Percentiles rank a stretch among this genome's conserved stretches.
phyloP scores from a whole-genome alignment of 2,329 filamentous ascomycete species.

The Penicillium psychrosexuale region DNA sequence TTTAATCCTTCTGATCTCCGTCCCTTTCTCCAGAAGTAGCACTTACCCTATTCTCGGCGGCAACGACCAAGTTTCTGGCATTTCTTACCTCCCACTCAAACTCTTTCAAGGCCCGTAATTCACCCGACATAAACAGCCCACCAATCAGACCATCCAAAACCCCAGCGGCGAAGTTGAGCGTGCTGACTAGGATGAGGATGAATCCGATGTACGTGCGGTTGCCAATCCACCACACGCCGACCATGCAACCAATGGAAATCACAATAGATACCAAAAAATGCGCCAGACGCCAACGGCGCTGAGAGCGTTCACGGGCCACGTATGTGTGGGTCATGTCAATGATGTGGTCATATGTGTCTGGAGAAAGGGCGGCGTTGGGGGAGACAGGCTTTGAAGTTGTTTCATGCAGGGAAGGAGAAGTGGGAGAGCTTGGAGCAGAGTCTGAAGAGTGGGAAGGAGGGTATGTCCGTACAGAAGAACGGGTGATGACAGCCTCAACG shows the following conservation, averaged over 20 bases:
- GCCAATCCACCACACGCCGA: slow-evolving; percentile 78
- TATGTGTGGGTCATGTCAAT: slow-evolving; percentile 68
- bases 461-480: slow-evolving; percentile 25
- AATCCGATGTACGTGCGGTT: slow-evolving; percentile 73
- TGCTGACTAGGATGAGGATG: slow-evolving; percentile 73
- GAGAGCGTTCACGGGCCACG: slow-evolving; percentile 64
- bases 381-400: slow-evolving; percentile 16
- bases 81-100: slow-evolving; percentile 90
- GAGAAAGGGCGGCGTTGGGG: slow-evolving; percentile 40
- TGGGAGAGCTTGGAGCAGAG: slow-evolving; percentile 1
- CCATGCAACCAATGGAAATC: slow-evolving; percentile 68
- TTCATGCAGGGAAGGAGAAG: slow-evolving; percentile 15
- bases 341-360: slow-evolving; percentile 66
- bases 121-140: slow-evolving; percentile 78
- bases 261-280: slow-evolving; percentile 70
- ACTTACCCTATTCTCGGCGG: slow-evolving; percentile 8
- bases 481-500: slow-evolving; percentile 71
- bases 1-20: background rate
- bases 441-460: slow-evolving; percentile 4
- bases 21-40: background rate
- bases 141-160: slow-evolving; percentile 82
- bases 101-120: slow-evolving; percentile 78
- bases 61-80: slow-evolving; percentile 46
- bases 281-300: slow-evolving; percentile 66
- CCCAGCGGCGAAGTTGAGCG: slow-evolving; percentile 71